Base-by-base conservation (phyloP, 75 land plant genomes). In the Sequoiadendron giganteum region DNA sequence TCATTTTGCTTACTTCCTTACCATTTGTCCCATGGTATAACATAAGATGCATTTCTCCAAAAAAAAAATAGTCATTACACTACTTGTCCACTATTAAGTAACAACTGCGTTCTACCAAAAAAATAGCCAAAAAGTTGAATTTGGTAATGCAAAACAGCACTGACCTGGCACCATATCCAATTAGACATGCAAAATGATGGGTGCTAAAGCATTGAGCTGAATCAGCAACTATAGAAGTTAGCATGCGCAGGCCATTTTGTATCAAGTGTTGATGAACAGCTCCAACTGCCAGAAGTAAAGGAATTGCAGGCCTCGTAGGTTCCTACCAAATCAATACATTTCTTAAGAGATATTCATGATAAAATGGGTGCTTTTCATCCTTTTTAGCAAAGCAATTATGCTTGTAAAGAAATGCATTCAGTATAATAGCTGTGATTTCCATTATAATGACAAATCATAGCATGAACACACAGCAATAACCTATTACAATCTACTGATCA, bases 191-290 rank as follows among this genome's bases (percentile, higher is more conserved):
- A 89, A 98, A 98, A 48, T 98, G 99, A 88, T 98, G 99, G n/a
- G 99, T 97, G 78, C 99, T 96, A 88, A 97, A 96, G 89, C 99
- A 97, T 89, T 98, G 99, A 77, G 99, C 99, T 75, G 97, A 95
- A 40, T 98, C 99, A n/a, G 96, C 95, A 87, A 98, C 92, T 30
- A 98, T 96, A 16, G 99, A 96, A 49, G 97, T 94, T 87, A 95
- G 95, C 99, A 94, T 97, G 5, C 99, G 93, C 89, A 97, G 83
- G 39, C 99, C 99, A 92, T 98, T 98, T 54, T 95, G 95, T 86
- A 98, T 97, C 30, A 98, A 94, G 91, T 98, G 99, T 86, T 98
- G 99, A 77, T 98, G 99, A 86, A 98, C 99, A 90, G 99, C 99
- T 81, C 99, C 99, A 84, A 97, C 99, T 77, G 99, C 99, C 84